Evolutionary conservation across 164 flowering plant species (phyloP).

Genomic region (Litsea cubeba): DNA sequence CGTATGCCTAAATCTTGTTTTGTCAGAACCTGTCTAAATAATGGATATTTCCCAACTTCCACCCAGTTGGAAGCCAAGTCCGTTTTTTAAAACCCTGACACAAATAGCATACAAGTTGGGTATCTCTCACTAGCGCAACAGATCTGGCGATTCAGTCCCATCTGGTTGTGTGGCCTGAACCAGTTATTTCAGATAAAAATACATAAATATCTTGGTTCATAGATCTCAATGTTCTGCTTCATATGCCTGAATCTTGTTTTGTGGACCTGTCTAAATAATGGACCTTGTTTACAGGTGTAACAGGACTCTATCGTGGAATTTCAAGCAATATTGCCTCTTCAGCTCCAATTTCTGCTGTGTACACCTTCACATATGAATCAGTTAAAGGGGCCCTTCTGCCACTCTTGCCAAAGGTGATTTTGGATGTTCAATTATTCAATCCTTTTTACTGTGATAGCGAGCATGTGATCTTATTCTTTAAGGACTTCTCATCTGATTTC

Average conservation of each 20-base stretch:
- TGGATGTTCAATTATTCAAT: background rate
- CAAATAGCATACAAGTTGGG: too few relatives aligned
- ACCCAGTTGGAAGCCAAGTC: too few relatives aligned
- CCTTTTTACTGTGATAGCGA: background rate
- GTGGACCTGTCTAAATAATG: background rate
- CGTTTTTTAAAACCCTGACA: too few relatives aligned
- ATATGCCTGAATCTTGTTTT: background rate
- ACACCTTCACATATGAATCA: constrained; percentile 92
- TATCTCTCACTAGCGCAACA: too few relatives aligned
- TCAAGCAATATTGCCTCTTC: constrained; percentile 83
- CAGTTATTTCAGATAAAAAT: too few relatives aligned
- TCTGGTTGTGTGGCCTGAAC: too few relatives aligned
- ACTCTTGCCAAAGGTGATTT: constrained; percentile 67
- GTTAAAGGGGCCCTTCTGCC: constrained; percentile 83
- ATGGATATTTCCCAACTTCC: background rate
- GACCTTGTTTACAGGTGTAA: constrained; percentile 49
- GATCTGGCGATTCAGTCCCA: too few relatives aligned
- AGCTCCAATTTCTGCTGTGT: constrained; percentile 95
- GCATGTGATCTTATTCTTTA: background rate
- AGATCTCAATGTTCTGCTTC: background rate
- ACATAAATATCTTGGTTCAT: too few relatives aligned
- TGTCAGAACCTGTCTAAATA: background rate
- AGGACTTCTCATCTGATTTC: background rate
- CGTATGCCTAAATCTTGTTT: background rate
- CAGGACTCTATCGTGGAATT: constrained; percentile 92